A percentile compares a stretch with the other conserved stretches of the same genome.
Conservation (phyloP, 1,284 basidiomycete species). For the Melampsora americana region DNA sequence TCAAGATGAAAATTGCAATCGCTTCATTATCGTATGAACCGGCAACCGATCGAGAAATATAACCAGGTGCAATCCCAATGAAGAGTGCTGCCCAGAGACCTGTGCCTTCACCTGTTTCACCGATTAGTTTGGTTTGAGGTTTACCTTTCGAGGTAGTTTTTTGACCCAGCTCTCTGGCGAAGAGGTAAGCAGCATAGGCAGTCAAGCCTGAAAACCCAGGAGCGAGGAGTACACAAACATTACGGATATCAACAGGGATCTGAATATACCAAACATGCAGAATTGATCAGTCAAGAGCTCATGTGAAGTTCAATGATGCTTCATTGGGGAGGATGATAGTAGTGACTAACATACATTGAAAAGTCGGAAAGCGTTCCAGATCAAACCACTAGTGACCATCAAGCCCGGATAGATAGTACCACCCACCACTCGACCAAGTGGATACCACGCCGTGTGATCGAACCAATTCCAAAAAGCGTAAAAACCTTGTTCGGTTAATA, state of each 20-base stretch:
- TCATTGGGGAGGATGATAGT: not conserved
- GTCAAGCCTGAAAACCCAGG: slow-evolving; percentile 95
- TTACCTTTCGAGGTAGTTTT: slow-evolving; percentile 46
- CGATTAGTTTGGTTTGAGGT: slow-evolving; percentile 58
- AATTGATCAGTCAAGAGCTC: slow-evolving; percentile 63
- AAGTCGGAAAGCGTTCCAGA: slow-evolving; percentile 42
- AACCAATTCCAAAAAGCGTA: slow-evolving; percentile 99
- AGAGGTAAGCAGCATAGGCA: slow-evolving; percentile 96
- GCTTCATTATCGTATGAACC: slow-evolving; percentile 99
- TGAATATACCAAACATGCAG: slow-evolving; percentile 75
- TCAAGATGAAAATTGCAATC: slow-evolving; percentile 98
- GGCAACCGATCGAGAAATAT: slow-evolving; percentile 97
- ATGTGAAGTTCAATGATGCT: not conserved
- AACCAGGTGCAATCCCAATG: slow-evolving; percentile 93
- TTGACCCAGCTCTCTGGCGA: slow-evolving; percentile 53
- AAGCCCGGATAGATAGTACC: slow-evolving; percentile 89
- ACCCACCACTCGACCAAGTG: slow-evolving; percentile 93
- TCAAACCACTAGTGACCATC: slow-evolving; percentile 44
- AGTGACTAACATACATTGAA: slow-evolving; percentile 30
- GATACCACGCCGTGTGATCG: slow-evolving; percentile 91
- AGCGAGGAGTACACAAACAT: slow-evolving; percentile 93
- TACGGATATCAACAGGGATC: slow-evolving; percentile 94
- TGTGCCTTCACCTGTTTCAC: slow-evolving; percentile 65
- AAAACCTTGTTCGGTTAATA: slow-evolving; percentile 86
- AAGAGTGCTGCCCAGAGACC: slow-evolving; percentile 96